These are phyloP conservation scores for Trichoderma sp. DNA, from an alignment of 2,329 filamentous ascomycete genomes.

Conservation along the genomic window DNA sequence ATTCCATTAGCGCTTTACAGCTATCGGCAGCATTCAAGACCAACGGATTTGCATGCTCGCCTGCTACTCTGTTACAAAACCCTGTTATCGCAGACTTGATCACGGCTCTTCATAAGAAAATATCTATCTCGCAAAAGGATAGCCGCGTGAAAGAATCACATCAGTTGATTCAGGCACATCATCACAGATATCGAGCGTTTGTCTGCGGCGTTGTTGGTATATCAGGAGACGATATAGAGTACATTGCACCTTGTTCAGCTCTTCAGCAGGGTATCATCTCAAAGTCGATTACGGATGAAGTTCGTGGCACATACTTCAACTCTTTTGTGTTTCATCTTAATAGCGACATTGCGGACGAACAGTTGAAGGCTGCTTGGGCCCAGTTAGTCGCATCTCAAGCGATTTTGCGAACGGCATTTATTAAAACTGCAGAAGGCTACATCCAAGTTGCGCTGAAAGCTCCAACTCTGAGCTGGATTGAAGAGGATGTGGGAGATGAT, in stretches of 20 bases:
- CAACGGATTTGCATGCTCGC: constrained; percentile 62
- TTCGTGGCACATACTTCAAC: constrained; percentile 71
- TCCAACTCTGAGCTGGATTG: constrained; percentile 47
- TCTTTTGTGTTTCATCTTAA: constrained; percentile 64
- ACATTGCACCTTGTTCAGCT: constrained; percentile 79
- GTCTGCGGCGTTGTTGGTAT: constrained; percentile 57
- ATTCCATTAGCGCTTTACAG: constrained; percentile 80
- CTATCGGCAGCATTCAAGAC: constrained; percentile 66
- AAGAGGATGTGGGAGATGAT: constrained; percentile 35
- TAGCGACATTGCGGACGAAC: constrained; percentile 44
- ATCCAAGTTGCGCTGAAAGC: constrained; percentile 67
- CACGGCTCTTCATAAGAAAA: constrained; percentile 35
- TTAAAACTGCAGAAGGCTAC: constrained; percentile 72
- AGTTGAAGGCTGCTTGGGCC: constrained; percentile 60
- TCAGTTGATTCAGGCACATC: constrained; percentile 64
- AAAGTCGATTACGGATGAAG: constrained; percentile 58
- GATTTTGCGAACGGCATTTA: constrained; percentile 72
- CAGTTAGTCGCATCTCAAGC: constrained; percentile 54
- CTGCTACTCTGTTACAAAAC: constrained; percentile 68
- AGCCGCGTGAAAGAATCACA: constrained; percentile 49
- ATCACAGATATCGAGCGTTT: constrained; percentile 58
- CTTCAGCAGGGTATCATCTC: constrained; percentile 86
- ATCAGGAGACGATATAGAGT: constrained; percentile 60
- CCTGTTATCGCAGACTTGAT: constrained; percentile 53
- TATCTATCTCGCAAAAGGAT: neutral